phyloP scores from a whole-genome alignment of 169 alveolate genomes.

The Plasmodium knowlesi region DNA sequence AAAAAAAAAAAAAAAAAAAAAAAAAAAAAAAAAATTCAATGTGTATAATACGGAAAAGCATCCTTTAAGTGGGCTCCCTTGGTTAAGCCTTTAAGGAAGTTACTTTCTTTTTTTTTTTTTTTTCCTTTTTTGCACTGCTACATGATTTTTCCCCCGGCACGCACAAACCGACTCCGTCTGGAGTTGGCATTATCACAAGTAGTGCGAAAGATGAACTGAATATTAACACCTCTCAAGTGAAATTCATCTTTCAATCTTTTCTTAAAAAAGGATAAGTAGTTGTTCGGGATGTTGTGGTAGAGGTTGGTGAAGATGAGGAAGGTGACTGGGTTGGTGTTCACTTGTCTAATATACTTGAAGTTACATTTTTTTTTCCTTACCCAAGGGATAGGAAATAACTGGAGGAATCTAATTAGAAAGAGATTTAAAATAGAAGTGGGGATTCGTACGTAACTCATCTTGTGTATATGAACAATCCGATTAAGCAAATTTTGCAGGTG shows the following conservation, averaged over 20 bases:
- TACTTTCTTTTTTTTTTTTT: background rate
- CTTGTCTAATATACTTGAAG: conserved; percentile 56
- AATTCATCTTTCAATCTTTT: conserved; percentile 49
- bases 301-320: conserved; percentile 59
- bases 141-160: background rate
- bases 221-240: conserved; percentile 18
- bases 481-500: conserved; percentile 33
- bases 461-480: conserved; percentile 14
- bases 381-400: conserved; percentile 69
- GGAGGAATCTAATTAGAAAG: conserved; percentile 27
- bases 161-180: background rate
- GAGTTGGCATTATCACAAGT: conserved; percentile 47
- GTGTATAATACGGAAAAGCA: background rate
- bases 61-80: background rate
- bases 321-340: conserved; percentile 33
- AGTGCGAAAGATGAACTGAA: conserved; percentile 58
- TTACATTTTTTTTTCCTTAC: conserved; percentile 42
- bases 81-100: background rate
- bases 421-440: conserved; percentile 42
- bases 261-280: conserved; percentile 51
- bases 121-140: background rate
- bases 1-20: too few species aligned
- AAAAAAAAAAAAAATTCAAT: too few species aligned
- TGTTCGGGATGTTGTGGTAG: conserved; percentile 33
- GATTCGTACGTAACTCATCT: conserved; percentile 24